Base-by-base conservation (phyloP, 768 basidiomycete species). In the Royoungia palumana region DNA sequence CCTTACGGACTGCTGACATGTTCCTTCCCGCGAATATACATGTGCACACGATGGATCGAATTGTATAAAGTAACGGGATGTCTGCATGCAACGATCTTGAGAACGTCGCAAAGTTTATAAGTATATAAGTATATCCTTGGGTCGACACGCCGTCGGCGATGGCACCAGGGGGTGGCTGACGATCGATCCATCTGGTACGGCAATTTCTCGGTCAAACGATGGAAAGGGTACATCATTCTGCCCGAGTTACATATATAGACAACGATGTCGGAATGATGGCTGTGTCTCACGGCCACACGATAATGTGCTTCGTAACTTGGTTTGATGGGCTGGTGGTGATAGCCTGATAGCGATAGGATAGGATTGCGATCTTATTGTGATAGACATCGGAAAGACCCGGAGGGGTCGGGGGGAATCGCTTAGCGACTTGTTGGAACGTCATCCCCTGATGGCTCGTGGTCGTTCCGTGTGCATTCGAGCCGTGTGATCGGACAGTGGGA, bases 191-290 rank as follows among this genome's bases (percentile, higher is more conserved):
- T 27, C n/a, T 16, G 32, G 5, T 6, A 16, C 32, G 32, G 30
- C 46, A 34, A 6, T 7, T 51, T 38, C 45, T 40, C 46, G 53
- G 52, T 60, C 50, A 44, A 41, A 41, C 34, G 37, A 34, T 56
- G 50, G 53, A 41, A 45, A 52, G 46, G 53, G 51, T 60, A 55
- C 48, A 50, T 41, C 16, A 32, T 32, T 32, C 14, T 32, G 6
- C 32, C 32, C 32, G 7, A 32, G 32, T 32, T 28, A 42, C 47
- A 22, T 47, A 51, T 44, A 60, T 51, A 38, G 35, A 42, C 6
- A 35, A 35, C 9, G 4, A 30, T 35, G 48, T 54, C 35, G 11
- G 50, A 52, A 32, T 32, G 47, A 43, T 35, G 53, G 50, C 57
- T 53, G 46, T 60, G 61, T 10, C 6, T 28, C 14, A 41, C 47